Base-by-base conservation (phyloP, 1,284 basidiomycete genomes). In the Abortiporus biennis region DNA sequence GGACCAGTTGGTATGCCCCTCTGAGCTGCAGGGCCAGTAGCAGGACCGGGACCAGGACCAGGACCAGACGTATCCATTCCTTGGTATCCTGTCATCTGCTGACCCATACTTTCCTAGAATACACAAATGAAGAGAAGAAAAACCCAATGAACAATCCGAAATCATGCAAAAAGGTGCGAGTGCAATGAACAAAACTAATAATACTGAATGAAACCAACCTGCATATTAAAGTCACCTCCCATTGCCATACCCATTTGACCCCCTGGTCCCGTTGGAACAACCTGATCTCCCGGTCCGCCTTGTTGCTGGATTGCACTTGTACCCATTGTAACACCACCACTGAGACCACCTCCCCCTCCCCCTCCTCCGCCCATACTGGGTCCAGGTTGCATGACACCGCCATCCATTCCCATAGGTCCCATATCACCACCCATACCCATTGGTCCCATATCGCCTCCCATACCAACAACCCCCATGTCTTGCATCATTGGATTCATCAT, bases 21-120 rank as follows among this genome's bases (percentile, higher is more conserved):
- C 2, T 61, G 59, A 4, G 61, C 29, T 5, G 27, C 55, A 2
- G 55, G 20, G n/a, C n/a, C n/a, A n/a, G n/a, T n/a, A n/a, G n/a
- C n/a, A n/a, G n/a, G n/a, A n/a, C n/a, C n/a, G n/a, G n/a, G n/a
- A n/a, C n/a, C n/a, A n/a, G n/a, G n/a, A n/a, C n/a, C n/a, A n/a
- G n/a, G n/a, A n/a, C n/a, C n/a, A n/a, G n/a, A n/a, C n/a, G n/a
- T n/a, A n/a, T 78, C 76, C 67, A 78, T 76, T 30, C 58, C 65
- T 23, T 64, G 71, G 46, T 71, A 77, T n/a, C n/a, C n/a, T n/a
- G n/a, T n/a, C 71, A 82, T 82, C 24, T 70, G 72, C 41, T 78
- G 78, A 46, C 25, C 27, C 30, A 37, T 49, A 19, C 37, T 36
- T 34, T 38, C 51, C 13, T 54, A 43, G 55, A 50, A 58, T 53